Evolutionary conservation across 2,329 filamentous ascomycete genomes (phyloP), one percentile per base, ranked within the genome.

Genomic region (Botryotinia narcissicola): DNA sequence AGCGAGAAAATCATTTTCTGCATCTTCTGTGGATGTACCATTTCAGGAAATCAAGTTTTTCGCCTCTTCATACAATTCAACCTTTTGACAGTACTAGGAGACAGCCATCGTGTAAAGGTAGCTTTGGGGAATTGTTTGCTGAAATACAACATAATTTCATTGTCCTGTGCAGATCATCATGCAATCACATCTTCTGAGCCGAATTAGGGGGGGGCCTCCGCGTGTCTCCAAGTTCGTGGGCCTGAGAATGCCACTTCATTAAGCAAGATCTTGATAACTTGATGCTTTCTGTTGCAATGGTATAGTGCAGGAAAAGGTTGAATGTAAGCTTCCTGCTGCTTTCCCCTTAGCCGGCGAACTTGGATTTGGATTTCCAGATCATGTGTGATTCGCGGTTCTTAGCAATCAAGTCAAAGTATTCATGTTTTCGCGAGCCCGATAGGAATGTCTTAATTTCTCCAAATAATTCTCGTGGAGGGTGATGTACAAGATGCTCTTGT

Each of bases 281-380:
- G 46, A n/a, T 51, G 3, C 46, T 6, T 51, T 12, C 22, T 51
- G 4, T 25, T 51, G 10, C 22, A 25, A 51, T 25, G 22, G 0
- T 12, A 4, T 25, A 5, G 1, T 51, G 1, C 22, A 25, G 46
- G 4, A 51, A 51, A 25, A 4, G 4, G 4, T 5, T 9, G 12
- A 9, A 5, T 4, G 10, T 12, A 5, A 8, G 25, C 4, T 51
- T 25, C 5, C 46, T 51, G 46, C 9, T 25, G 22, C 10, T 5
- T 25, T 51, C 10, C 2, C 4, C 22, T 14, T 51, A 0, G 10
- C 9, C 22, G 22, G 46, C 46, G 0, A 2, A 51, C 4, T 51
- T 5, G 4, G 4, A 25, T 25, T 6, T 51, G 1, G 4, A 10
- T 4, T 25, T 51, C 0, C 12, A 10, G 4, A 51, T n/a, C 0